A percentile compares a stretch with the other conserved stretches of the same genome.
Evolutionary conservation across 164 flowering plant genomes (phyloP).

Genomic region (Kalanchoe fedtschenkoi): DNA sequence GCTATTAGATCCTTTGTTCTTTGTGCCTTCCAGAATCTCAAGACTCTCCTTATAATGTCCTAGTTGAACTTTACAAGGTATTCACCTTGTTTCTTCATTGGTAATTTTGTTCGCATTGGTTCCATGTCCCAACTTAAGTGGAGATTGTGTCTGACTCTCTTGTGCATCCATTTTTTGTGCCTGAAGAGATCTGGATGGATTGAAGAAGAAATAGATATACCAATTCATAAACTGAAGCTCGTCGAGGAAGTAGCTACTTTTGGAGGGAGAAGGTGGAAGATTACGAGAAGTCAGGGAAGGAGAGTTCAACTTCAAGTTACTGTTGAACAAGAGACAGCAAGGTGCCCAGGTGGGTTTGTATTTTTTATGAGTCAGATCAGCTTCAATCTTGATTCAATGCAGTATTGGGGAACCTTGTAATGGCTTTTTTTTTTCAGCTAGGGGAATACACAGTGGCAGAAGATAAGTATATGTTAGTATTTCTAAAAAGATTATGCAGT

Average conservation of each 20-base stretch:
- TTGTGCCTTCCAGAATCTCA: conserved; percentile 66
- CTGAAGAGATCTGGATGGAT: conserved; percentile 61
- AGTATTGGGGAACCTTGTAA: conserved; percentile 87
- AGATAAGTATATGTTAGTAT: conserved; percentile 45
- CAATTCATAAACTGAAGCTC: conserved; percentile 44
- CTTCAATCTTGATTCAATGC: conserved; percentile 4
- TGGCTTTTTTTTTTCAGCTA: conserved; percentile 78
- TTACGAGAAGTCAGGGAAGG: conserved; percentile 68
- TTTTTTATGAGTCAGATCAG: background rate
- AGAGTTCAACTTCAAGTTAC: conserved; percentile 55
- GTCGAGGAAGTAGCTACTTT: conserved; percentile 54
- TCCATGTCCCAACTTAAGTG: too few species aligned
- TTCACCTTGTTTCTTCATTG: background rate
- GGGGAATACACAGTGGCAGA: conserved; percentile 47
- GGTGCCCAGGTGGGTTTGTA: conserved; percentile 27
- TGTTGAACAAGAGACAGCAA: conserved; percentile 59
- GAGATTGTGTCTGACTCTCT: background rate
- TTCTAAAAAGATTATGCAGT: background rate
- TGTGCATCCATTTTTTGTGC: background rate
- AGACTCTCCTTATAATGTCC: conserved; percentile 79
- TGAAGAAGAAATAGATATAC: conserved; percentile 67
- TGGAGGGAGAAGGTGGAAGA: conserved; percentile 49
- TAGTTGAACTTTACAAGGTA: conserved; percentile 88
- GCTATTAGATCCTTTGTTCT: conserved; percentile 78
- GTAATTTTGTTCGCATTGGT: too few species aligned